A percentile compares a stretch with the other conserved stretches of the same genome.
Evolutionary conservation across 306 rosid genomes (phyloP).

Genomic region (Bauhinia variegata): DNA sequence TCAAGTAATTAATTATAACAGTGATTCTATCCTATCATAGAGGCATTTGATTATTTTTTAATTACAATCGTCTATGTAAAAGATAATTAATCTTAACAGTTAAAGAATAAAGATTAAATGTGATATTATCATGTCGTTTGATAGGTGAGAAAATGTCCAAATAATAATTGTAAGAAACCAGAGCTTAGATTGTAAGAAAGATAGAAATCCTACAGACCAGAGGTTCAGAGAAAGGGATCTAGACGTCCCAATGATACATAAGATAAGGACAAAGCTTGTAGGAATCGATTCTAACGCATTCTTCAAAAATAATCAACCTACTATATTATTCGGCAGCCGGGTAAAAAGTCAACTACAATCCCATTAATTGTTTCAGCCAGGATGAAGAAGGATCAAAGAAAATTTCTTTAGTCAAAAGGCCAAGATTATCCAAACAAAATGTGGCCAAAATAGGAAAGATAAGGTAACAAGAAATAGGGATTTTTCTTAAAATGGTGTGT

Average conservation of each 20-base stretch:
- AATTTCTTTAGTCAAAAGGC: not conserved
- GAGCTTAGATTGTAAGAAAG: constrained; percentile 9
- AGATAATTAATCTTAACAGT: no score
- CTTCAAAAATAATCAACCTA: constrained; percentile 30
- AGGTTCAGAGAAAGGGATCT: constrained; percentile 13
- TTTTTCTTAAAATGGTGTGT: no score
- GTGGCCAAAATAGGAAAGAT: no score
- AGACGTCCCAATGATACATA: constrained; percentile 7
- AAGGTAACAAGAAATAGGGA: no score
- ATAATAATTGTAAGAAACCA: not conserved
- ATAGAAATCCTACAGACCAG: constrained; percentile 10
- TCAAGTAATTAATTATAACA: no score
- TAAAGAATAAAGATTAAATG: no score
- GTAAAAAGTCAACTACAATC: constrained; percentile 29
- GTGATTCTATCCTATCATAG: no score
- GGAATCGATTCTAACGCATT: constrained; percentile 6
- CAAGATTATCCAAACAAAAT: not conserved
- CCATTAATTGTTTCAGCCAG: not conserved
- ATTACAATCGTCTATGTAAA: no score
- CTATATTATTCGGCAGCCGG: constrained; percentile 30
- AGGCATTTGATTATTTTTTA: no score
- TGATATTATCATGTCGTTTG: no score
- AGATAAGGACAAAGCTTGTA: constrained; percentile 14
- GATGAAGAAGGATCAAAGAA: no score
- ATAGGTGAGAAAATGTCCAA: no score